These are phyloP conservation scores for Aspergillus nomiae DNA, from an alignment of 2,329 filamentous ascomycete genomes.

Conservation along the genomic window DNA sequence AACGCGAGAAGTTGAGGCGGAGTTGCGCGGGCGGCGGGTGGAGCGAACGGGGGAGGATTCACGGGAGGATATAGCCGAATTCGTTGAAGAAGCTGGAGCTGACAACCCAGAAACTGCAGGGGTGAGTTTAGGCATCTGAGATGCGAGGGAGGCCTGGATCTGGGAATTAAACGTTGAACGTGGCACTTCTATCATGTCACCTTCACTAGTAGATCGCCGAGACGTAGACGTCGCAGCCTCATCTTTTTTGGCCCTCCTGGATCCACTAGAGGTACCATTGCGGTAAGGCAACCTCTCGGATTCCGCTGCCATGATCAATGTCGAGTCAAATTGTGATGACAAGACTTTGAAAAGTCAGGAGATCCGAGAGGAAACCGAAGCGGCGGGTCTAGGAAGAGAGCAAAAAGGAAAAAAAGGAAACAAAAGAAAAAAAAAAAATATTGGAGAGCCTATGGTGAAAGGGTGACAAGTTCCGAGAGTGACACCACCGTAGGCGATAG, in stretches of 20 bases:
- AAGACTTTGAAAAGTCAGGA: conserved; percentile 36
- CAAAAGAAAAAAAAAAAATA: conserved; percentile 2
- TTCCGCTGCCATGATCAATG: conserved; percentile 37
- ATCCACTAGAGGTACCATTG: conserved; percentile 32
- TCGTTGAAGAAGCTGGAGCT: conserved; percentile 41
- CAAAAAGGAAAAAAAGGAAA: conserved; percentile 12
- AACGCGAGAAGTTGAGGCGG: conserved; percentile 34
- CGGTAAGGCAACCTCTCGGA: conserved; percentile 40
- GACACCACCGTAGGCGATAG: too few species aligned
- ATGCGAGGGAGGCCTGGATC: conserved; percentile 26
- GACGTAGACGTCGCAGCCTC: conserved; percentile 27
- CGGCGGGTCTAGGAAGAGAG: conserved; percentile 18
- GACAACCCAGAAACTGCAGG: conserved; percentile 30
- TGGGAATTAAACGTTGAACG: conserved; percentile 31
- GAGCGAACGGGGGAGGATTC: conserved; percentile 50
- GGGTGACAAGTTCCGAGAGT: too few species aligned
- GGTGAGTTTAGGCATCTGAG: conserved; percentile 36
- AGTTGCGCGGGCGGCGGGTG: conserved; percentile 32
- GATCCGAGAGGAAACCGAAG: conserved; percentile 37
- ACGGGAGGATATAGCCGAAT: conserved; percentile 51
- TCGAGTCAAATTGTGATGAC: conserved; percentile 31
- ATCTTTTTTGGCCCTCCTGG: conserved; percentile 30
- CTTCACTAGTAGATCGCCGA: conserved; percentile 31
- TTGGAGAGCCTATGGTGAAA: too few species aligned
- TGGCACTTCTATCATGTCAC: conserved; percentile 32